Conservation (phyloP, 2,329 filamentous ascomycete genomes). For the Aspergillus sp. region DNA sequence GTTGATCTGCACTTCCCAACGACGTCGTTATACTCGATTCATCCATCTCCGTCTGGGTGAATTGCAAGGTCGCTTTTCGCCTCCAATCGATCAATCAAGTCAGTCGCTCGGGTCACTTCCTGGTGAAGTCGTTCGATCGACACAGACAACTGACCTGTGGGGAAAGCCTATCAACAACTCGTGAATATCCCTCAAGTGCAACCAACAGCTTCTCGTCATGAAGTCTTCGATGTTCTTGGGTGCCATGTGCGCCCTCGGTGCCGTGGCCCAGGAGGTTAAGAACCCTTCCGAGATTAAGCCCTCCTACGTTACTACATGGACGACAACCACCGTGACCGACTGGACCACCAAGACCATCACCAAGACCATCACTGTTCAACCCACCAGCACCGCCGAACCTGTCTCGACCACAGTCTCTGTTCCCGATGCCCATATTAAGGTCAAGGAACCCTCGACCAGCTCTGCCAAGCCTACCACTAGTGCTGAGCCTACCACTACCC, state of each 20-base stretch:
- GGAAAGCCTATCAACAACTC: slow-evolving; percentile 15
- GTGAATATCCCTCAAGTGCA: slow-evolving; percentile 7
- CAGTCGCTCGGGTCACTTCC: slow-evolving; percentile 30
- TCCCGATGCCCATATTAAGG: background rate
- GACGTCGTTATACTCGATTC: slow-evolving; percentile 1
- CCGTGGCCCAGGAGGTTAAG: slow-evolving; percentile 20
- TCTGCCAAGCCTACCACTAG: background rate
- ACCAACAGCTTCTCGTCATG: slow-evolving; percentile 23
- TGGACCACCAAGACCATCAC: slow-evolving; percentile 39
- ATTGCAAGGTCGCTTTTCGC: slow-evolving; percentile 5
- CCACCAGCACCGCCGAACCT: slow-evolving; percentile 3
- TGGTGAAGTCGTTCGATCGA: slow-evolving; percentile 33
- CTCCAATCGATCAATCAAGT: slow-evolving; percentile 11
- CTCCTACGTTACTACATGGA: slow-evolving; percentile 28
- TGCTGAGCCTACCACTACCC: slow-evolving; percentile 5
- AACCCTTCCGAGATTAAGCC: slow-evolving; percentile 28
- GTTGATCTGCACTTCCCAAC: slow-evolving; percentile 35
- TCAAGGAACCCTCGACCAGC: background rate
- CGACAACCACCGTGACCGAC: slow-evolving; percentile 23
- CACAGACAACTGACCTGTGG: slow-evolving; percentile 34
- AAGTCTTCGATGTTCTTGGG: slow-evolving; percentile 35
- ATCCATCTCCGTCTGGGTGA: slow-evolving; percentile 5
- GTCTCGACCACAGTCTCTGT: background rate
- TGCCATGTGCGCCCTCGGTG: slow-evolving; percentile 37
- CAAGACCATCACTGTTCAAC: slow-evolving; percentile 30